phyloP scores from a whole-genome alignment of 169 alveolate species.

The Cryptosporidium ryanae region DNA sequence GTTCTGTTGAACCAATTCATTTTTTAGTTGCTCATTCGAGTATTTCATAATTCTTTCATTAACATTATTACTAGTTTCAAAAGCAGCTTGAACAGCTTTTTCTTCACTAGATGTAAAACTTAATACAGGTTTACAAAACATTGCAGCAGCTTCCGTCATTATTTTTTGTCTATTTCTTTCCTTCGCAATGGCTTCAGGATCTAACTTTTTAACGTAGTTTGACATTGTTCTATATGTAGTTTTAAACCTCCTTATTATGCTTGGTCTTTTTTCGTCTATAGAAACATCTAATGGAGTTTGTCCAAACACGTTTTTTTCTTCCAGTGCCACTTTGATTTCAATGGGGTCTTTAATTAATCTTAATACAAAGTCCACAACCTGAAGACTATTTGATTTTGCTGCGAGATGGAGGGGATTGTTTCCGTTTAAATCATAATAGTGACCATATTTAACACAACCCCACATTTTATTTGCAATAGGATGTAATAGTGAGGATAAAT shows the following conservation, averaged over 20 bases:
- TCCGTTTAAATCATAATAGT: slow-evolving; percentile 50
- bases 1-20: slow-evolving; percentile 27
- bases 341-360: slow-evolving; percentile 67
- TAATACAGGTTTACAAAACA: slow-evolving; percentile 66
- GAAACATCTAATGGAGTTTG: slow-evolving; percentile 71
- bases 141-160: slow-evolving; percentile 69
- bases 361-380: slow-evolving; percentile 70
- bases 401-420: slow-evolving; percentile 71
- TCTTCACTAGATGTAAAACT: slow-evolving; percentile 4
- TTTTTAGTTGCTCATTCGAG: slow-evolving; percentile 6
- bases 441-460: slow-evolving; percentile 74
- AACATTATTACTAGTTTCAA: slow-evolving; percentile 26
- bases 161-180: slow-evolving; percentile 41
- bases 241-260: slow-evolving; percentile 60
- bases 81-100: slow-evolving; percentile 20
- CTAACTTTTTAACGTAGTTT: slow-evolving; percentile 52
- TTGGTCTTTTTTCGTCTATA: slow-evolving; percentile 69
- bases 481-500: slow-evolving; percentile 56
- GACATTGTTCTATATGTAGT: slow-evolving; percentile 72
- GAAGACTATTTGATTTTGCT: slow-evolving; percentile 58
- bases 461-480: slow-evolving; percentile 74
- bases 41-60: slow-evolving; percentile 9
- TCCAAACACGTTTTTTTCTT: slow-evolving; percentile 21
- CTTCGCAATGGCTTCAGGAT: slow-evolving; percentile 45
- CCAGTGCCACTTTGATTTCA: slow-evolving; percentile 64